phyloP scores from a whole-genome alignment of 805 yeast species.

The Saturnispora besseyi region DNA sequence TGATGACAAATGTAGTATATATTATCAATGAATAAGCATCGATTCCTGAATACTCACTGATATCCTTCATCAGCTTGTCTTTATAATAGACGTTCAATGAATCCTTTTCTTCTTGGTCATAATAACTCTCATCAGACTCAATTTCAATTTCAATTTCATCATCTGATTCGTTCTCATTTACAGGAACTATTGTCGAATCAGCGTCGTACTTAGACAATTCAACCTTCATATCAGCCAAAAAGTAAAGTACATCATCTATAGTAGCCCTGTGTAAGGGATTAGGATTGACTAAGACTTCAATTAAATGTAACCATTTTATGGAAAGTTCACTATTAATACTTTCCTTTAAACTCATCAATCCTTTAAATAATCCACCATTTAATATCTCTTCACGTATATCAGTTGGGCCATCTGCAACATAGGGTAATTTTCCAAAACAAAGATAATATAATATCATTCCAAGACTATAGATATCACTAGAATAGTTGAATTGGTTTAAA shows the following conservation, averaged over 20 bases:
- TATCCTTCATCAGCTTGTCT: background rate
- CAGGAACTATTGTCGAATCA: background rate
- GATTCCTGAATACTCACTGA: background rate
- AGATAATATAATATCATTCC: constrained; percentile 76
- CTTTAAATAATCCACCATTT: constrained; percentile 16
- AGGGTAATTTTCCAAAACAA: constrained; percentile 68
- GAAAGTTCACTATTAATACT: constrained; percentile 26
- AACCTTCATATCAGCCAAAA: background rate
- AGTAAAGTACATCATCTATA: background rate
- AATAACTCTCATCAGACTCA: constrained; percentile 1
- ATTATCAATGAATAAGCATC: background rate
- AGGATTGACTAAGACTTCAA: constrained; percentile 13
- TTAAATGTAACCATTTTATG: constrained; percentile 27
- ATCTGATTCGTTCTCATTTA: background rate
- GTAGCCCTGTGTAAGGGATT: constrained; percentile 34
- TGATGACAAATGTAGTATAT: background rate
- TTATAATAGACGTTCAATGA: constrained; percentile 2
- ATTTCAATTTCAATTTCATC: background rate
- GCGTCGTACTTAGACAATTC: background rate
- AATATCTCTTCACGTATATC: constrained; percentile 21
- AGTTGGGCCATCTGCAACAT: constrained; percentile 18
- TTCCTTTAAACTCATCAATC: constrained; percentile 15
- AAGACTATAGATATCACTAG: constrained; percentile 72
- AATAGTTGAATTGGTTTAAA: constrained; percentile 51
- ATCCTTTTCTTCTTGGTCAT: constrained; percentile 1